Conservation (phyloP, 106 monocot species). For the Phalaenopsis aphrodite region DNA sequence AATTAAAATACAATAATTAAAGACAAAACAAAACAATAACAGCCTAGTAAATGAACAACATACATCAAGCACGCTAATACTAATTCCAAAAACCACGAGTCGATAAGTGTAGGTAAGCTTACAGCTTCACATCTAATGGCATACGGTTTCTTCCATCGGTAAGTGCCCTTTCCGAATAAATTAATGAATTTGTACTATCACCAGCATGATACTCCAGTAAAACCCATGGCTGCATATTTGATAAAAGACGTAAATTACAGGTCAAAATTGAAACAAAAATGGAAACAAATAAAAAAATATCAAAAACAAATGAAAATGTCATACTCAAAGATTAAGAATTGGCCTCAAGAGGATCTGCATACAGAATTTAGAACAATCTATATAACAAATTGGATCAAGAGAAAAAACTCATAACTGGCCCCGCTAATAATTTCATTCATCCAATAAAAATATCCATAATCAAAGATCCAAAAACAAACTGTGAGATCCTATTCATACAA, state of each 20-base stretch:
- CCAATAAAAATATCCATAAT: no score
- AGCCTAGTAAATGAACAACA: background rate
- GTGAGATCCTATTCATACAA: background rate
- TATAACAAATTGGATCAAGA: background rate
- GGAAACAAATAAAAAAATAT: background rate
- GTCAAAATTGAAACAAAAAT: background rate
- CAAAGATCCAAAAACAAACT: background rate
- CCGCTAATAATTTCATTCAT: background rate
- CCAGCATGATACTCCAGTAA: conserved; percentile 9
- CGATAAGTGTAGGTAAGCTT: conserved; percentile 1
- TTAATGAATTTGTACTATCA: conserved; percentile 9
- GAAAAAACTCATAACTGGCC: background rate
- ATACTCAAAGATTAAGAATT: no score
- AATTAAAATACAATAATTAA: conserved; percentile 1
- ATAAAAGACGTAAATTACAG: conserved; percentile 1
- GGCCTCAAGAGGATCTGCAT: background rate
- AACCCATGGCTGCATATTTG: conserved; percentile 20
- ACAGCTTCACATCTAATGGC: conserved; percentile 15
- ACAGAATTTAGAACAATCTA: background rate
- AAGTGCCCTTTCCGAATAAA: conserved; percentile 11
- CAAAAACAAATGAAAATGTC: background rate
- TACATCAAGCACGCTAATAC: background rate
- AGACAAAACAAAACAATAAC: background rate
- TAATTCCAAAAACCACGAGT: background rate
- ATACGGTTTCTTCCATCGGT: background rate